A percentile compares a stretch with the other conserved stretches of the same genome.
Conservation (phyloP, 2,329 filamentous ascomycete genomes). For the Fusarium torulosum region DNA sequence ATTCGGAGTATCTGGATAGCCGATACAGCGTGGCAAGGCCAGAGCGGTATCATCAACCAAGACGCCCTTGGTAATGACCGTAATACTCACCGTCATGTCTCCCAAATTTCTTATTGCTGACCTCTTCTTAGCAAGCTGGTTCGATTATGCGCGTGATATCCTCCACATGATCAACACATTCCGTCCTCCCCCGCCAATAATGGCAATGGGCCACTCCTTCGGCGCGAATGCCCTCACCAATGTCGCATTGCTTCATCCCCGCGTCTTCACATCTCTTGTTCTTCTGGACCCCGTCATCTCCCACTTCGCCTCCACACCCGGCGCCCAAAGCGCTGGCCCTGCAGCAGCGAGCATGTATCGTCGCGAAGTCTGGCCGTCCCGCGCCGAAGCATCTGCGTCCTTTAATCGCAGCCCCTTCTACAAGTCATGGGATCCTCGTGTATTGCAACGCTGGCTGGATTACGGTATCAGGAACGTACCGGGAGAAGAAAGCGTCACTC, state of each 20-base stretch:
- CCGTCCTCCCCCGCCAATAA: slow-evolving; percentile 80
- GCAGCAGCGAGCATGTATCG: slow-evolving; percentile 76
- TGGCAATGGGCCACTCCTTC: slow-evolving; percentile 92
- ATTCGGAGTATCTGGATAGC: slow-evolving; percentile 91
- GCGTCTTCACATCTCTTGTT: slow-evolving; percentile 79
- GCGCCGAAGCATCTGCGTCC: slow-evolving; percentile 72
- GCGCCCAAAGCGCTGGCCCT: slow-evolving; percentile 53
- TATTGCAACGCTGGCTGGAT: slow-evolving; percentile 72
- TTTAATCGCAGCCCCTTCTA: slow-evolving; percentile 80
- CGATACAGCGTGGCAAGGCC: slow-evolving; percentile 87
- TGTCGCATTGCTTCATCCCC: slow-evolving; percentile 81
- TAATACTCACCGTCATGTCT: slow-evolving; percentile 56
- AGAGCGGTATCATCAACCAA: slow-evolving; percentile 83
- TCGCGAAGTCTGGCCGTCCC: slow-evolving; percentile 85
- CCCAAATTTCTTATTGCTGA: slow-evolving; percentile 1
- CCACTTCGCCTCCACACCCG: slow-evolving; percentile 55
- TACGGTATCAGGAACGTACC: slow-evolving; percentile 79
- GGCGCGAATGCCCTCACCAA: slow-evolving; percentile 81
- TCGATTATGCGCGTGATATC: slow-evolving; percentile 86
- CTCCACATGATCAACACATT: slow-evolving; percentile 88
- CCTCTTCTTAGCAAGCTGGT: slow-evolving; percentile 69
- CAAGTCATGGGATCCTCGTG: slow-evolving; percentile 82
- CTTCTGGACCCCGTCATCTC: slow-evolving; percentile 88
- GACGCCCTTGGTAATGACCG: slow-evolving; percentile 83
- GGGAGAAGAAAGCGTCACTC: slow-evolving; percentile 68